phyloP scores from a whole-genome alignment of 192 early-diverging fungal genomes.

The Linnemannia schmuckeri region DNA sequence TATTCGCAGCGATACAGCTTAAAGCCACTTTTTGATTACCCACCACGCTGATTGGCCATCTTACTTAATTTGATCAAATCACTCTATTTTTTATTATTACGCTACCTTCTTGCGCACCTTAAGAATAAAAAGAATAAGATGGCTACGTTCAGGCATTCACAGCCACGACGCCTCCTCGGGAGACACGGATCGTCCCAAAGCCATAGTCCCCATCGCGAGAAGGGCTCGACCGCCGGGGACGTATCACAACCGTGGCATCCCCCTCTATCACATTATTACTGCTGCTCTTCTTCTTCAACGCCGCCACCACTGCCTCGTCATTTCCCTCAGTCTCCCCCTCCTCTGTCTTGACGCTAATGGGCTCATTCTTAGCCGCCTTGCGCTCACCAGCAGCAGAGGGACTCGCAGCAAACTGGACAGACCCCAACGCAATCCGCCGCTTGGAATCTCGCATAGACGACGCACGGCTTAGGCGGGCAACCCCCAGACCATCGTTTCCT shows the following conservation, averaged over 20 bases:
- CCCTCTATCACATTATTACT: not conserved
- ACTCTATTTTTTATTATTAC: slow-evolving; percentile 3
- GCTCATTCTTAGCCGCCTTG: not conserved
- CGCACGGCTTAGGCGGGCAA: slow-evolving; percentile 30
- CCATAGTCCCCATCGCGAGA: slow-evolving; percentile 10
- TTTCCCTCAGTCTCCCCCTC: not conserved
- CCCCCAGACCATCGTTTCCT: not conserved
- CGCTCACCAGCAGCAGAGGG: not conserved
- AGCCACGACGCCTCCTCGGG: slow-evolving; percentile 19
- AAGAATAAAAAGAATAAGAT: not conserved
- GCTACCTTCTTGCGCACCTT: not conserved
- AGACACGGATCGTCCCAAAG: slow-evolving; percentile 38
- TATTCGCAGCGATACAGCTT: not conserved
- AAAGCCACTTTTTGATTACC: not conserved
- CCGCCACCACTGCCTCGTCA: not conserved
- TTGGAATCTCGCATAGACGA: slow-evolving; percentile 48
- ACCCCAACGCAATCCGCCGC: slow-evolving; percentile 25
- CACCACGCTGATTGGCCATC: no score
- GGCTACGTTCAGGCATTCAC: slow-evolving; percentile 16
- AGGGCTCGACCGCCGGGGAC: not conserved
- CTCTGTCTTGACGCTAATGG: not conserved
- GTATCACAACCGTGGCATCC: slow-evolving; percentile 41
- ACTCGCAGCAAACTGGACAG: slow-evolving; percentile 26
- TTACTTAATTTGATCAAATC: not conserved
- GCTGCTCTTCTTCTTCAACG: not conserved